Percentiles rank a stretch among this genome's conserved stretches.
phyloP scores from a whole-genome alignment of 2,329 filamentous ascomycete species.

The Cryoendolithus antarcticus region DNA sequence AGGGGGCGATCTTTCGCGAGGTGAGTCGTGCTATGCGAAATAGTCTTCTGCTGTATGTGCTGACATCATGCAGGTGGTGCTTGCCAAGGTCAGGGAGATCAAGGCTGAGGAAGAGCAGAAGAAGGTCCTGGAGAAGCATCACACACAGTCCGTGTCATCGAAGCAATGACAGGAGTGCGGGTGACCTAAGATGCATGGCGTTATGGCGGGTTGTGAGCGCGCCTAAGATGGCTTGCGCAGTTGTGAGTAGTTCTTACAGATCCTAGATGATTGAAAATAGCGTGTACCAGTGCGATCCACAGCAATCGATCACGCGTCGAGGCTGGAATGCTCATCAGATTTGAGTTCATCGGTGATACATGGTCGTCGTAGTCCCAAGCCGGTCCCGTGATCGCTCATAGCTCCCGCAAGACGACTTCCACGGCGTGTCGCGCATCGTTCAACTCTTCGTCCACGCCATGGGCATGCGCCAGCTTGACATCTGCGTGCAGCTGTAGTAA shows the following conservation, averaged over 20 bases:
- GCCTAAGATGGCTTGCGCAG: too few relatives aligned
- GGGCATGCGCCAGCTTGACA: constrained; percentile 40
- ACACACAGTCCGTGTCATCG: too few relatives aligned
- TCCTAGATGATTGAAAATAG: too few relatives aligned
- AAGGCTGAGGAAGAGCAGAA: constrained; percentile 64
- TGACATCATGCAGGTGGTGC: constrained; percentile 37
- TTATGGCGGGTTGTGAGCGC: too few relatives aligned
- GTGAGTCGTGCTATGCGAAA: constrained; percentile 33
- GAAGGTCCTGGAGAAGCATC: constrained; percentile 8
- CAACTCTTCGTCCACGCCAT: constrained; percentile 37
- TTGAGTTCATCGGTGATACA: neutral
- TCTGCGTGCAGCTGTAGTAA: constrained; percentile 44
- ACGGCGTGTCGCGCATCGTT: constrained; percentile 38
- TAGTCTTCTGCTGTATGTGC: neutral
- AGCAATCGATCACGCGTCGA: neutral
- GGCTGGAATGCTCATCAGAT: neutral
- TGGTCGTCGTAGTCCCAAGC: too few relatives aligned
- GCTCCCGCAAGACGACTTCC: constrained; percentile 10
- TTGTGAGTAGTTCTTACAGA: too few relatives aligned
- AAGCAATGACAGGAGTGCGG: too few relatives aligned
- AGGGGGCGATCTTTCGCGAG: constrained; percentile 76
- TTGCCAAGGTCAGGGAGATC: constrained; percentile 86
- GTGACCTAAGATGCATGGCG: too few relatives aligned
- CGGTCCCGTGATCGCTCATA: neutral
- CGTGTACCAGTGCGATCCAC: too few relatives aligned